Percentiles rank a stretch among this genome's conserved stretches.
These are phyloP conservation scores for Hsuehochloa calcarea DNA, from an alignment of 176 grass and related monocot species.

Conservation along the genomic window DNA sequence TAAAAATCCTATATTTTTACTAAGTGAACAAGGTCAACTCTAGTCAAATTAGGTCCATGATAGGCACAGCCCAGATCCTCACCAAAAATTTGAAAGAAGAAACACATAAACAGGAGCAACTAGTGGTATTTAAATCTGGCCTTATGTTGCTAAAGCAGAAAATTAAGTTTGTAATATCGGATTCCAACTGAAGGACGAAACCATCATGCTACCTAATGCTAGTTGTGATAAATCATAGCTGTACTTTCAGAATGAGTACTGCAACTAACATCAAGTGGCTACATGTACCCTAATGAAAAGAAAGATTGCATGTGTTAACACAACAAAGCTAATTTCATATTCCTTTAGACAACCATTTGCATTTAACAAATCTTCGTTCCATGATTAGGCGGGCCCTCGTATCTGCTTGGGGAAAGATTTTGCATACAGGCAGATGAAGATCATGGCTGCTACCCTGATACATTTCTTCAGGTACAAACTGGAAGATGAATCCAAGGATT, in stretches of 20 bases:
- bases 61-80: neutral
- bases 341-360: neutral
- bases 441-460: slow-evolving; percentile 47
- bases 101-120: neutral
- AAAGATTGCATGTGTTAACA: neutral
- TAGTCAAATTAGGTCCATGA: neutral
- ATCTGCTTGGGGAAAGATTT: slow-evolving; percentile 84
- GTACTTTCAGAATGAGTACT: neutral
- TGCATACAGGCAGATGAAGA: slow-evolving; percentile 76
- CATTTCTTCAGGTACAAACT: slow-evolving; percentile 70
- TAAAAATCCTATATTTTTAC: neutral
- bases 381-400: slow-evolving; percentile 53
- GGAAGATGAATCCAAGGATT: slow-evolving; percentile 43
- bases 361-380: neutral
- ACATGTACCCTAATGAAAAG: neutral
- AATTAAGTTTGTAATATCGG: neutral
- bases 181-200: neutral
- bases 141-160: neutral
- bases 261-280: neutral
- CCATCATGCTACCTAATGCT: neutral
- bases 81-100: neutral
- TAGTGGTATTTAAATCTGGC: neutral
- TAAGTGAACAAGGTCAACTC: neutral
- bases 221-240: neutral
- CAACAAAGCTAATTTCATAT: neutral